phyloP scores from a whole-genome alignment of 73 alveolate genomes.

The Paramecium primaurelia region DNA sequence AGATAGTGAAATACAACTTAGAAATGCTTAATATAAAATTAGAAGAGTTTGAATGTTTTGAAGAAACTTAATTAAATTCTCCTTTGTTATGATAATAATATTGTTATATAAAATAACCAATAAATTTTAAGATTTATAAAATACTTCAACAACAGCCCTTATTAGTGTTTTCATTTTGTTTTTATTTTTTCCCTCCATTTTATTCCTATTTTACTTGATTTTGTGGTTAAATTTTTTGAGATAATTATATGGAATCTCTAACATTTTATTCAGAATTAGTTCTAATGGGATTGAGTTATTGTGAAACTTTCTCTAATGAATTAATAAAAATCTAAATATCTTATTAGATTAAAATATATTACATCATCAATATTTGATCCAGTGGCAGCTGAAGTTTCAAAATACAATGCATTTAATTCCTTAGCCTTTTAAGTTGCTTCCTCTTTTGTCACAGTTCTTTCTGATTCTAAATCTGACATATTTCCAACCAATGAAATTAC shows the following conservation, averaged over 20 bases:
- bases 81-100: background rate
- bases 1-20: background rate
- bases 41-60: background rate
- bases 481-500: conserved; percentile 87
- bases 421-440: conserved; percentile 39
- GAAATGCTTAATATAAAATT: background rate
- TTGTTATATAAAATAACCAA: background rate
- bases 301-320: background rate
- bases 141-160: background rate
- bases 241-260: background rate
- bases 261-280: background rate
- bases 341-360: background rate
- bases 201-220: background rate
- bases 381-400: conserved; percentile 56
- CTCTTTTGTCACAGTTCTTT: background rate
- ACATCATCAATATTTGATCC: conserved; percentile 44
- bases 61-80: background rate
- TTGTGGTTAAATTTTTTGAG: background rate
- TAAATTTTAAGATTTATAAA: background rate
- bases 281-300: background rate
- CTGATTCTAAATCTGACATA: conserved; percentile 79
- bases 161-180: background rate
- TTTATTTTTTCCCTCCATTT: background rate
- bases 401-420: background rate
- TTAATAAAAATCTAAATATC: background rate